A percentile compares a stretch with the other conserved stretches of the same genome.
Evolutionary conservation across 495 filamentous ascomycete genomes (phyloP).

Genomic region (Podospora appendiculata): DNA sequence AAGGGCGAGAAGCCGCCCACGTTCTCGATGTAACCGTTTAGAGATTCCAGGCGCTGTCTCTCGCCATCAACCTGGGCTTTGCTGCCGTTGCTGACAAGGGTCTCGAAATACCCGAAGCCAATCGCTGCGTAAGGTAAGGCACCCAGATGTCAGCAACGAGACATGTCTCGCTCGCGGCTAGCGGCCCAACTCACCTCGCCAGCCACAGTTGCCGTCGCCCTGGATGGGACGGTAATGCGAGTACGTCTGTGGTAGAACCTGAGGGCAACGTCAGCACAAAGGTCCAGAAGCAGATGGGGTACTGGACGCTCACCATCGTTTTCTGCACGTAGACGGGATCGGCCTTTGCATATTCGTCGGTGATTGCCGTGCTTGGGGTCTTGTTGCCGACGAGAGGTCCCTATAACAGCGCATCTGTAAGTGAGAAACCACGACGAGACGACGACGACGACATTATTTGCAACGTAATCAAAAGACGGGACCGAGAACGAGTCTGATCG

Average conservation of each 20-base stretch:
- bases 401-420: conserved; percentile 33
- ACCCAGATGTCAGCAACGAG: conserved; percentile 9
- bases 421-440: no score
- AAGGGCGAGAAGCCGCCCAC: conserved; percentile 57
- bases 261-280: not conserved
- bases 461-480: no score
- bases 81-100: conserved; percentile 60
- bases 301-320: conserved; percentile 58
- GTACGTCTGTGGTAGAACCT: conserved; percentile 79
- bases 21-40: conserved; percentile 59
- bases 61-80: conserved; percentile 58
- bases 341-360: conserved; percentile 83
- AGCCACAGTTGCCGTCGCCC: conserved; percentile 95
- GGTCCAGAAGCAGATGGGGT: not conserved
- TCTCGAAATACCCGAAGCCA: conserved; percentile 89
- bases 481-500: no score
- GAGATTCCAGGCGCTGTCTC: conserved; percentile 57
- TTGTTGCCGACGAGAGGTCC: conserved; percentile 76
- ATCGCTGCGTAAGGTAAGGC: conserved; percentile 68
- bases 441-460: no score
- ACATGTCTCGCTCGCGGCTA: not conserved
- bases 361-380: conserved; percentile 68
- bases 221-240: conserved; percentile 80
- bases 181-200: conserved; percentile 65
- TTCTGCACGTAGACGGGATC: conserved; percentile 80